Percentiles rank a stretch among this genome's conserved stretches.
Conservation (phyloP, 2,329 filamentous ascomycete genomes). For the Colletotrichum tamarilloi region DNA sequence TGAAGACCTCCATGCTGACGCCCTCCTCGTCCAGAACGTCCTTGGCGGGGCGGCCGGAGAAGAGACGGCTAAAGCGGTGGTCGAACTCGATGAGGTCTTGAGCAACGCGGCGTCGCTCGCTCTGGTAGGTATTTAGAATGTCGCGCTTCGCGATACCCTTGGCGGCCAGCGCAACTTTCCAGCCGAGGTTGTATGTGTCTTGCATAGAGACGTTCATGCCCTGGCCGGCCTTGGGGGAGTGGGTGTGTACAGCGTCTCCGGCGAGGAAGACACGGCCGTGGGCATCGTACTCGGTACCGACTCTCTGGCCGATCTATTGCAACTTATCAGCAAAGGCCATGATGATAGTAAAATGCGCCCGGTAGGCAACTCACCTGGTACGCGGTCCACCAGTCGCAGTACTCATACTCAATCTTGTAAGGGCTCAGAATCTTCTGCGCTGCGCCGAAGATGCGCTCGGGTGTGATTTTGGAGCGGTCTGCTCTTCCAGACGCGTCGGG, state of each 20-base stretch:
- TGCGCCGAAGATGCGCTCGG: constrained; percentile 68
- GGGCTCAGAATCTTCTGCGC: constrained; percentile 74
- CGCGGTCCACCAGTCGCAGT: constrained; percentile 74
- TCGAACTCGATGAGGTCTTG: constrained; percentile 70
- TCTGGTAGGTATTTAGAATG: constrained; percentile 62
- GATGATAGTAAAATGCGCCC: constrained; percentile 37
- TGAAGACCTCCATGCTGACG: constrained; percentile 72
- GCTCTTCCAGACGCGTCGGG: constrained; percentile 57
- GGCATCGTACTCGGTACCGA: constrained; percentile 67
- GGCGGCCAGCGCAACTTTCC: constrained; percentile 63
- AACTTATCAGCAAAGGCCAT: not conserved
- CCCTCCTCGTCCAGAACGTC: constrained; percentile 70
- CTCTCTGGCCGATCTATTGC: constrained; percentile 75
- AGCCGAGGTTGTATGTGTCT: constrained; percentile 69
- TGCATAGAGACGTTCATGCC: constrained; percentile 81
- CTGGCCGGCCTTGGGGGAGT: constrained; percentile 72
- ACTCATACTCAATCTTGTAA: constrained; percentile 71
- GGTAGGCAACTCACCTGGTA: constrained; percentile 62
- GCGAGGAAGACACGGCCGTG: constrained; percentile 74
- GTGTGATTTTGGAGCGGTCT: constrained; percentile 70
- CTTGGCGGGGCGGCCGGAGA: constrained; percentile 67
- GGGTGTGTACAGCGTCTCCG: constrained; percentile 72
- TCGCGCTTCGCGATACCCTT: constrained; percentile 54
- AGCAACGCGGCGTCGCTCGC: constrained; percentile 68
- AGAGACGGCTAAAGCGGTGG: constrained; percentile 66